Base-by-base conservation (phyloP, 805 yeast species). In the Lipomyces mesembrius region DNA sequence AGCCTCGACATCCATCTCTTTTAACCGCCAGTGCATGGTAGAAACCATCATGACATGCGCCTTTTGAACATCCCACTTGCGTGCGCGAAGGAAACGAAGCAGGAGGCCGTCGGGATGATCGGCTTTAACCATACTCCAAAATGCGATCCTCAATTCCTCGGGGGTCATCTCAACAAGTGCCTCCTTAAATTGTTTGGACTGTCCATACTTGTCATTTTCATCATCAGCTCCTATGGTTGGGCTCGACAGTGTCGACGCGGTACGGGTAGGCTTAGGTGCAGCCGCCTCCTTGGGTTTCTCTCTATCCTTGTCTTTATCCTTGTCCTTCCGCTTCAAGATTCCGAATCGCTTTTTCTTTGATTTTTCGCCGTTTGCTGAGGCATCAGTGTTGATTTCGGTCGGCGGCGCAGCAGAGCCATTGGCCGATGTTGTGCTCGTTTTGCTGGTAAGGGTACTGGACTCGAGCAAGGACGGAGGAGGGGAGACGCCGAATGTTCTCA, bases 21-120 rank as follows among this genome's bases (percentile, higher is more conserved):
- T 81, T 17, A 80, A 69, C 75, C 98, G 86, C 99, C 99, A 95
- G 69, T 85, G 85, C 81, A 95, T 97, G 79, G 97, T 93, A 69
- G 85, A 87, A 67, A 83, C 85, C 77, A 84, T 92, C 99, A 95
- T 95, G 68, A 83, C 86, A 75, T 84, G 84, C 35, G 99, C 90
- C 75, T 88, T 85, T 67, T 81, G 84, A 39, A 93, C 82, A 74
- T 92, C 97, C 76, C 95, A 95, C 83, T 92, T 93, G 80, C 99
- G 88, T 9, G 99, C 99, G 76, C 98, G 87, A 71, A 95, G 82
- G 79, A 95, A 95, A 74, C 99, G 88, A 69, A 88, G 78, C 75
- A 83, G 80, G 2, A 95, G 84, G 17, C 97, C 91, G 77, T 95
- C 99, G 2, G 96, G 90, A 58, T 88, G 83, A 76, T 94, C 98